Evolutionary conservation across 1,284 basidiomycete species (phyloP).

Genomic region (Heterobasidion irregulare): DNA sequence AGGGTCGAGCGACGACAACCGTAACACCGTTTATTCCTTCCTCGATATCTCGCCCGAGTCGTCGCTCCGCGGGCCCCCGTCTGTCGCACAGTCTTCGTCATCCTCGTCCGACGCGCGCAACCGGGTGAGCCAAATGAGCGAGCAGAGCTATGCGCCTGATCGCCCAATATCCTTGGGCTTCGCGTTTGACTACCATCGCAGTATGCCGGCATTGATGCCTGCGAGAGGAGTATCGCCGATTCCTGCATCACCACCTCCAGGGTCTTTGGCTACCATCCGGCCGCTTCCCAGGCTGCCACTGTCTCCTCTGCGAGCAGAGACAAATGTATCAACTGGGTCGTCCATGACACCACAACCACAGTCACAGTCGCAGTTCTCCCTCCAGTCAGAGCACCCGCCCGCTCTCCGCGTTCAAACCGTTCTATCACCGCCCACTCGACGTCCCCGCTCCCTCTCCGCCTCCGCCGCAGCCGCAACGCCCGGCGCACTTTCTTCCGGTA

Average conservation of each 20-base stretch:
- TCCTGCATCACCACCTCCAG: slow-evolving; percentile 1
- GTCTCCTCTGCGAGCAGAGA: neutral
- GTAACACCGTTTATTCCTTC: slow-evolving; percentile 8
- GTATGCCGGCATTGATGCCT: neutral
- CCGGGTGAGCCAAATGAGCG: slow-evolving; percentile 5
- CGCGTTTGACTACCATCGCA: slow-evolving; percentile 9
- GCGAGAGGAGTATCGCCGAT: neutral
- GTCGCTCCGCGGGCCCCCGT: neutral
- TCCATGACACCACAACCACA: neutral
- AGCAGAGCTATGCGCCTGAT: neutral
- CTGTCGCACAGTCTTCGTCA: slow-evolving; percentile 3
- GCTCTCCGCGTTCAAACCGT: slow-evolving; percentile 5
- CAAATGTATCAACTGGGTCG: neutral
- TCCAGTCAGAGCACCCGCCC: slow-evolving; percentile 8
- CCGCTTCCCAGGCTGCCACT: slow-evolving; percentile 12
- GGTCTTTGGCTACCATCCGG: slow-evolving; percentile 7
- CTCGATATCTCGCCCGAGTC: slow-evolving; percentile 10
- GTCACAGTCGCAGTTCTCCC: slow-evolving; percentile 11
- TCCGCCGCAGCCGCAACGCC: slow-evolving; percentile 1
- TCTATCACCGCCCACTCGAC: slow-evolving; percentile 3
- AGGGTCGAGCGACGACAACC: neutral
- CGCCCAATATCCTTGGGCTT: slow-evolving; percentile 12
- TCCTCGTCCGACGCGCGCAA: slow-evolving; percentile 4
- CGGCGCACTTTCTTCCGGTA: neutral
- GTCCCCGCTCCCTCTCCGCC: slow-evolving; percentile 6